Percentiles rank a stretch among this genome's conserved stretches.
Conservation (phyloP, 441 rosid genomes). For the Pelargonium cotyledonis region DNA sequence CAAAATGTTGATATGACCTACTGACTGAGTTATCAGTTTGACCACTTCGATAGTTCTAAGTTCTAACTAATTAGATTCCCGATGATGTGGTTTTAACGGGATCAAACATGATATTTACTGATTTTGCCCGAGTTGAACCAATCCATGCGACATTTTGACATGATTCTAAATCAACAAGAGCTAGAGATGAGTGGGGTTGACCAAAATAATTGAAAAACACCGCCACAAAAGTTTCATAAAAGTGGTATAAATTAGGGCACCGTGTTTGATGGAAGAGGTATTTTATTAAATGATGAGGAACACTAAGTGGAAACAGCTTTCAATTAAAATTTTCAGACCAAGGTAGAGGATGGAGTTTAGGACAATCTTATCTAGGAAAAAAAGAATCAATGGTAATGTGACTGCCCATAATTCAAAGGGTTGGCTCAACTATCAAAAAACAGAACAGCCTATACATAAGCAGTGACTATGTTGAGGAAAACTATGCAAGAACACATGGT, state of each 20-base stretch:
- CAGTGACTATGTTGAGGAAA: slow-evolving; percentile 46
- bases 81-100: too few relatives aligned
- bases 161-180: too few relatives aligned
- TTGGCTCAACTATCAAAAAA: slow-evolving; percentile 41
- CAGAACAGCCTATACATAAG: slow-evolving; percentile 28
- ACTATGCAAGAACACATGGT: slow-evolving; percentile 76
- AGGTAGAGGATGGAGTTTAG: slow-evolving; percentile 14
- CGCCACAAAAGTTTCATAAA: background rate
- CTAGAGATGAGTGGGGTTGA: too few relatives aligned
- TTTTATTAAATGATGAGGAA: slow-evolving; percentile 13
- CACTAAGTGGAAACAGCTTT: slow-evolving; percentile 12
- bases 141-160: too few relatives aligned
- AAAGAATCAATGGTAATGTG: slow-evolving; percentile 25
- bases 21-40: too few relatives aligned
- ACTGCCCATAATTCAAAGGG: slow-evolving; percentile 25
- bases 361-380: slow-evolving; percentile 17
- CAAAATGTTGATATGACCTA: too few relatives aligned
- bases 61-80: too few relatives aligned
- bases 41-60: too few relatives aligned
- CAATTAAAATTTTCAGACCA: slow-evolving; percentile 15
- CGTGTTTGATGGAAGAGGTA: background rate
- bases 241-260: too few relatives aligned
- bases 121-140: too few relatives aligned
- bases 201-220: background rate
- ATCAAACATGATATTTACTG: too few relatives aligned